A percentile compares a stretch with the other conserved stretches of the same genome.
Evolutionary conservation across 441 rosid species (phyloP).

Genomic region (Capsella rubella): DNA sequence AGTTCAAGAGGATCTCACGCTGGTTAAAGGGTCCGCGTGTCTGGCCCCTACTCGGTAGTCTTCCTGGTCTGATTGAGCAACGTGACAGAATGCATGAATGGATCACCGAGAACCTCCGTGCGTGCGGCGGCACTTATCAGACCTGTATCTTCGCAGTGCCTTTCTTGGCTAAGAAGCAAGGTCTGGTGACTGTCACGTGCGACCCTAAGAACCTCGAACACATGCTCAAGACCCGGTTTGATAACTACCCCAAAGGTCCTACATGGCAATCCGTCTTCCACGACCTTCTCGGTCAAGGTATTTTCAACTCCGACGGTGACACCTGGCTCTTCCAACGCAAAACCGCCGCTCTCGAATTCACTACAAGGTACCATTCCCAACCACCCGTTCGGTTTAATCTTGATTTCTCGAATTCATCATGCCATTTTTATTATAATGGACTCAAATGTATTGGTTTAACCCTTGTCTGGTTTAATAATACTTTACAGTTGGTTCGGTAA

Average conservation of each 20-base stretch:
- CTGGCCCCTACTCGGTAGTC: conserved; percentile 90
- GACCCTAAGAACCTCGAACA: conserved; percentile 91
- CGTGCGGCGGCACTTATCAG: conserved; percentile 95
- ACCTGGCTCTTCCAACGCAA: conserved; percentile 94
- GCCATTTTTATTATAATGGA: neutral
- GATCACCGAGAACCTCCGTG: conserved; percentile 93
- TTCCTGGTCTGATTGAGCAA: conserved; percentile 88
- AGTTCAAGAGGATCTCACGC: conserved; percentile 88
- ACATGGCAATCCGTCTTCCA: conserved; percentile 98
- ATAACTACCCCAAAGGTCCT: conserved; percentile 98
- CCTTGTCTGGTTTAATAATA: neutral
- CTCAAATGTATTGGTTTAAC: neutral
- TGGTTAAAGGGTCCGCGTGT: conserved; percentile 85
- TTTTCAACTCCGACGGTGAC: conserved; percentile 92
- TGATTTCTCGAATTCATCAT: neutral
- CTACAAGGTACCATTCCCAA: conserved; percentile 70
- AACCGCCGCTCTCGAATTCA: conserved; percentile 97
- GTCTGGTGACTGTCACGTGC: conserved; percentile 97
- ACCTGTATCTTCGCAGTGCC: conserved; percentile 93
- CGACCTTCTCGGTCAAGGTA: conserved; percentile 91
- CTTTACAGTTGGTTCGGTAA: neutral
- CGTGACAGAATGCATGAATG: conserved; percentile 95
- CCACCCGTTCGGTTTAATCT: conserved; percentile 54
- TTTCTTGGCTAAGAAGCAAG: conserved; percentile 79
- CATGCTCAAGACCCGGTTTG: conserved; percentile 83